phyloP scores from a whole-genome alignment of 768 basidiomycete species.

The Vararia minispora region DNA sequence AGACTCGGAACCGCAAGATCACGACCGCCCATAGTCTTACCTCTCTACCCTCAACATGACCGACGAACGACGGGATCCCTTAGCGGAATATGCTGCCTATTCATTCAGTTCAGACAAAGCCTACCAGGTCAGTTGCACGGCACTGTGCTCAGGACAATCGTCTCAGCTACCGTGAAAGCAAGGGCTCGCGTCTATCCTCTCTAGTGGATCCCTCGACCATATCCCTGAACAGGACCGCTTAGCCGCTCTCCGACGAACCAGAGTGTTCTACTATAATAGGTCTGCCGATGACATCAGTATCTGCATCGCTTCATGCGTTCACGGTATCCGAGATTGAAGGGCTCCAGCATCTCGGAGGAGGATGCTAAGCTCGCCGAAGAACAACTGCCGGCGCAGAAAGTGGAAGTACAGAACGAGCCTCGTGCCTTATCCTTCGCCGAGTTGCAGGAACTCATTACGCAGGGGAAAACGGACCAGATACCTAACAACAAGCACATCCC shows the following conservation, averaged over 20 bases:
- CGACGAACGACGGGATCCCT: too few relatives aligned
- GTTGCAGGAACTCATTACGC: constrained; percentile 57
- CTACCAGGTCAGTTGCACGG: constrained; percentile 39
- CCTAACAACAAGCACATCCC: constrained; percentile 72
- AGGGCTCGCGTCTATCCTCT: constrained; percentile 50
- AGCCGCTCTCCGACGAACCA: constrained; percentile 39
- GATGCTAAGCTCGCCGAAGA: constrained; percentile 11
- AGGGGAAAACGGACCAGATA: constrained; percentile 60
- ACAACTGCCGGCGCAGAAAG: constrained; percentile 1
- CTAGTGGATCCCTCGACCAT: constrained; percentile 27
- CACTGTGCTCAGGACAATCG: neutral
- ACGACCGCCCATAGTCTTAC: too few relatives aligned
- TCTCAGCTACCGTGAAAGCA: constrained; percentile 31
- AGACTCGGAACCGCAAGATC: too few relatives aligned
- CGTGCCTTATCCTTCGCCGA: constrained; percentile 52
- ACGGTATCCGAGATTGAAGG: constrained; percentile 26
- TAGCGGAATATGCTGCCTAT: constrained; percentile 22
- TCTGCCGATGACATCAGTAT: constrained; percentile 16
- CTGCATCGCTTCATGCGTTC: neutral
- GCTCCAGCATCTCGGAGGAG: constrained; percentile 19
- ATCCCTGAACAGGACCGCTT: constrained; percentile 29
- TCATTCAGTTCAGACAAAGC: constrained; percentile 45
- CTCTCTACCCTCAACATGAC: too few relatives aligned
- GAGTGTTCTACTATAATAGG: constrained; percentile 69
- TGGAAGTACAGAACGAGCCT: constrained; percentile 13